Evolutionary conservation across 1,284 basidiomycete genomes (phyloP), one percentile per base, ranked within the genome.

Genomic region (Mycosarcoma mackinlayi): DNA sequence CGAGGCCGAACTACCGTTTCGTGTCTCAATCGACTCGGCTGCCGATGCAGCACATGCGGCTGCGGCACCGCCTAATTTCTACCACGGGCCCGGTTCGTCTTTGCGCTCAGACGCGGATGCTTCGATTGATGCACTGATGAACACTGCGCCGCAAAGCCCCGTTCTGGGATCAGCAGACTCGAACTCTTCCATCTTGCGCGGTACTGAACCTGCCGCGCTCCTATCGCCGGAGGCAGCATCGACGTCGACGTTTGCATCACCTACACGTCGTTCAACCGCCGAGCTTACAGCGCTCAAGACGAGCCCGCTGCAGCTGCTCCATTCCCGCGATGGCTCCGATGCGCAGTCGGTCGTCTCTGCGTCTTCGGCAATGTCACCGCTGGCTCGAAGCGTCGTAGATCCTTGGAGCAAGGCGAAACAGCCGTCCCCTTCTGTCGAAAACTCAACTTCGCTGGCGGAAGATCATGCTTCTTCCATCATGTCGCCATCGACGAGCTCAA

Each of bases 21-120:
- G 76, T 11, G 69, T 78, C 0, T 74, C 73, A 11, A 51, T 78
- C 31, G 76, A 78, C 45, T 78, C 76, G 11, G 53, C 72, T 6
- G 74, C 71, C 10, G 76, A 78, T 46, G 53, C 63, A 10, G 75
- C 75, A 30, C 55, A 70, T 24, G 72, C 72, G n/a, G 35, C 60
- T 4, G 72, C 71, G 16, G 55, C 62, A 14, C 64, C 72, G 10
- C 61, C 74, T 34, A 67, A 57, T 42, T 56, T 54, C 13, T 78
- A 74, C 55, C 23, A 41, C 19, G 61, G 57, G 4, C 60, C 68
- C 0, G 48, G 59, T n/a, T 60, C 56, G 13, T 30, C 48, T 5
- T 34, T 34, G 4, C 65, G 49, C 39, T 39, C 50, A 4, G 51
- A 65, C 44, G 19, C 34, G 5, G 56, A 60, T 13, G 28, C 56